A percentile compares a stretch with the other conserved stretches of the same genome.
Evolutionary conservation across 306 rosid species (phyloP).

Genomic region (Sechiopsis laciniata): DNA sequence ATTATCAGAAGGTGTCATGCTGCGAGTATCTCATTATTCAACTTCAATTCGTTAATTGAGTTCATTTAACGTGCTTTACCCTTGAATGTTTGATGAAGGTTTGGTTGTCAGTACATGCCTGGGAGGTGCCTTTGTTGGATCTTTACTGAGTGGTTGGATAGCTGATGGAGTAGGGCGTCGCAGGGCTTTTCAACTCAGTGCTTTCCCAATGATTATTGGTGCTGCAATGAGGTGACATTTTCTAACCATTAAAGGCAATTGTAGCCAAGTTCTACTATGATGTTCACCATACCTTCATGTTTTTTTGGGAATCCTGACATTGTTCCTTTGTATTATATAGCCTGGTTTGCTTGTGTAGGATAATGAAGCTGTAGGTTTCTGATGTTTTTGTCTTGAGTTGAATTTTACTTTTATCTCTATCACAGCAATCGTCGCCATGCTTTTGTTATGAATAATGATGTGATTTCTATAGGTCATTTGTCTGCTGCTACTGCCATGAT

Average conservation of each 20-base stretch:
- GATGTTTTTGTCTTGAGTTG: background rate
- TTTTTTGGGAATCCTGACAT: background rate
- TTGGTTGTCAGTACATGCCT: constrained; percentile 92
- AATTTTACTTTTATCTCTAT: background rate
- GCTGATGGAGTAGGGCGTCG: constrained; percentile 97
- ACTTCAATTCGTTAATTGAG: constrained; percentile 17
- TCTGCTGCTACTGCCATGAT: background rate
- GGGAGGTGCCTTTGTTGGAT: constrained; percentile 90
- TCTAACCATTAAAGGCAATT: background rate
- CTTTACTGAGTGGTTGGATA: constrained; percentile 84
- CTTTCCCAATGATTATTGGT: constrained; percentile 88
- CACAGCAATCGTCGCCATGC: background rate
- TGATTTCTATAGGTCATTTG: background rate
- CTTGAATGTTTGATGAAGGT: constrained; percentile 48
- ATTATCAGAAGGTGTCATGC: constrained; percentile 73
- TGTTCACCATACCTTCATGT: background rate
- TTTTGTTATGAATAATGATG: constrained; percentile 5
- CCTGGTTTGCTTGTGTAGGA: background rate
- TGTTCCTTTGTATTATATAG: background rate
- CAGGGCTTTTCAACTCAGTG: constrained; percentile 79
- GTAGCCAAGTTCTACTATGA: background rate
- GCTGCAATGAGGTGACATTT: constrained; percentile 68
- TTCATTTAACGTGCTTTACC: constrained; percentile 23
- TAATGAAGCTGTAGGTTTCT: constrained; percentile 1
- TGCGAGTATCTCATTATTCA: constrained; percentile 21